Evolutionary conservation across 1,139 yeast genomes (phyloP).

Genomic region (Geotrichum reessii): DNA sequence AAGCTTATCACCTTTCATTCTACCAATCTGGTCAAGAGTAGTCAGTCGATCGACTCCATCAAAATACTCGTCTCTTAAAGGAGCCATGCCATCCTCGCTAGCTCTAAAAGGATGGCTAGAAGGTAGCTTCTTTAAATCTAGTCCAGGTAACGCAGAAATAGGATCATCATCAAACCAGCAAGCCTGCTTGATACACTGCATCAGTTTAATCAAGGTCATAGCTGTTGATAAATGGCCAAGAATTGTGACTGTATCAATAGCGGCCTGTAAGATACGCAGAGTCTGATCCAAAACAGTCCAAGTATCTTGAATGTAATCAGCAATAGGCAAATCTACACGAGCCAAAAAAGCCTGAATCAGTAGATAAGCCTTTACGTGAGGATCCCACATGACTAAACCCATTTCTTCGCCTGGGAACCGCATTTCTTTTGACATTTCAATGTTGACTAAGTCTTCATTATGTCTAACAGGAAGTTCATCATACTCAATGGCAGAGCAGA

Average conservation of each 20-base stretch:
- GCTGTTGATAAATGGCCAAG: conserved; percentile 64
- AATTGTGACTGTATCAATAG: conserved; percentile 84
- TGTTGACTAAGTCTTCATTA: conserved; percentile 88
- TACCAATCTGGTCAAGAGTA: conserved; percentile 21
- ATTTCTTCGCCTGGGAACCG: conserved; percentile 55
- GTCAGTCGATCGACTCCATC: conserved; percentile 9
- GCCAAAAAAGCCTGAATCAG: conserved; percentile 83
- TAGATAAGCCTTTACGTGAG: conserved; percentile 86
- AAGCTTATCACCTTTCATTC: conserved; percentile 17
- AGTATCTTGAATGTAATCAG: conserved; percentile 92
- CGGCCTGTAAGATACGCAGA: conserved; percentile 88
- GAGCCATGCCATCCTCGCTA: conserved; percentile 27
- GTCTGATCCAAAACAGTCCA: conserved; percentile 90
- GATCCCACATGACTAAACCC: conserved; percentile 80
- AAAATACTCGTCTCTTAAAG: conserved; percentile 16
- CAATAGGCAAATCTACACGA: conserved; percentile 81
- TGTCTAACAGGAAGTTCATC: conserved; percentile 92
- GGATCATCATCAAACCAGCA: conserved; percentile 81
- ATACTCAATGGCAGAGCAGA: conserved; percentile 81
- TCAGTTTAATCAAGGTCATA: conserved; percentile 53
- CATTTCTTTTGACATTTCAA: conserved; percentile 79
- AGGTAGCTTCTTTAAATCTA: conserved; percentile 33
- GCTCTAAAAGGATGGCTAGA: conserved; percentile 26
- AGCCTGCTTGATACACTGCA: conserved; percentile 88
- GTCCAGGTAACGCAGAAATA: conserved; percentile 66